Evolutionary conservation across 768 basidiomycete species (phyloP).

Genomic region (Boletus sensibilis): DNA sequence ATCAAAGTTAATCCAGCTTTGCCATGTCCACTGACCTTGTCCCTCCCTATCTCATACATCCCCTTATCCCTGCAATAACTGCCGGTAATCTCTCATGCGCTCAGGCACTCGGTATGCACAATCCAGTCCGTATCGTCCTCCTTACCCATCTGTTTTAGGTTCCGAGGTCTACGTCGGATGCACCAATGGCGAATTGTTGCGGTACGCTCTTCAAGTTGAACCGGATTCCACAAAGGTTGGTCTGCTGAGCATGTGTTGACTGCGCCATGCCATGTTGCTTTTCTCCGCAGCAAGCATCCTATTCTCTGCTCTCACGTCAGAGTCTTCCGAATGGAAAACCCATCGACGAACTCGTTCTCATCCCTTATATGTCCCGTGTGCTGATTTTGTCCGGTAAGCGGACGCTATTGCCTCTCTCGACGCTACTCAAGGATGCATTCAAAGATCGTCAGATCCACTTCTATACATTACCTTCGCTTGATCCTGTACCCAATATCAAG

Average conservation of each 20-base stretch:
- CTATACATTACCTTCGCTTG: slow-evolving; percentile 77
- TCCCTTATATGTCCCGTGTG: slow-evolving; percentile 72
- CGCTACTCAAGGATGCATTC: slow-evolving; percentile 1
- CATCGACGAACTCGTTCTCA: slow-evolving; percentile 76
- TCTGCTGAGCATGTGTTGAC: not conserved
- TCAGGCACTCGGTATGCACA: slow-evolving; percentile 54
- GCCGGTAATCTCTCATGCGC: slow-evolving; percentile 38
- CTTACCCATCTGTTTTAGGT: slow-evolving; percentile 41
- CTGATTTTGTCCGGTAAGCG: slow-evolving; percentile 71
- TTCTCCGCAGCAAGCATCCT: slow-evolving; percentile 51
- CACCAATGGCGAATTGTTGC: slow-evolving; percentile 78
- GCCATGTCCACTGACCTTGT: slow-evolving; percentile 37
- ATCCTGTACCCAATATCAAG: slow-evolving; percentile 64
- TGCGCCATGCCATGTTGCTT: not conserved
- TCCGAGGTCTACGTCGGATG: slow-evolving; percentile 87
- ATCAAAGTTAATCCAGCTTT: not conserved
- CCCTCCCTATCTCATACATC: slow-evolving; percentile 60
- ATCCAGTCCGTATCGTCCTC: not conserved
- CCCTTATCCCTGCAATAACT: slow-evolving; percentile 41
- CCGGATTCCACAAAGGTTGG: slow-evolving; percentile 46
- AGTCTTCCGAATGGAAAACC: slow-evolving; percentile 64
- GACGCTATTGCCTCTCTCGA: slow-evolving; percentile 12
- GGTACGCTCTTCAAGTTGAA: slow-evolving; percentile 70
- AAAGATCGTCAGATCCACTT: slow-evolving; percentile 69
- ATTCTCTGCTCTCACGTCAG: slow-evolving; percentile 67